Conservation (phyloP, 495 filamentous ascomycete species). For the Aspergillus steynii region DNA sequence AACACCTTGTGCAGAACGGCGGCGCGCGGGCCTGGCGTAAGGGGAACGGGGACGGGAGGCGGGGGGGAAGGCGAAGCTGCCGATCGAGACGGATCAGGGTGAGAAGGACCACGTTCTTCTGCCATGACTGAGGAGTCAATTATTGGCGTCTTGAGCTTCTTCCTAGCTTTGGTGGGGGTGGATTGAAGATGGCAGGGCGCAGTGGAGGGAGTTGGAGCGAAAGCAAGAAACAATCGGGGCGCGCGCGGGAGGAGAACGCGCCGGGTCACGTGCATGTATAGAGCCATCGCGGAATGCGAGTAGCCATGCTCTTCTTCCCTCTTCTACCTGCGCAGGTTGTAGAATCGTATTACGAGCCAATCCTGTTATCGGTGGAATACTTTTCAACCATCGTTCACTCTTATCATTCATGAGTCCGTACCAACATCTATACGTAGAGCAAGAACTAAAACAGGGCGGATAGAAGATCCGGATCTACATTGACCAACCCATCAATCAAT, state of each 20-base stretch:
- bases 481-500: background rate
- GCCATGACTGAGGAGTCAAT: constrained; percentile 8
- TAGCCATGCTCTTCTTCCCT: too few species aligned
- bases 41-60: constrained; percentile 55
- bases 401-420: background rate
- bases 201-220: background rate
- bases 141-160: background rate
- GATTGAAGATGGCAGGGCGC: background rate
- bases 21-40: constrained; percentile 75
- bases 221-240: background rate
- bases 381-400: background rate
- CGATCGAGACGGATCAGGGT: constrained; percentile 11
- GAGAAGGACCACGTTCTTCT: constrained; percentile 7
- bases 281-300: too few species aligned
- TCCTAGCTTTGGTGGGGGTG: background rate
- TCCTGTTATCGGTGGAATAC: background rate
- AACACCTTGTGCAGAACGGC: constrained; percentile 69
- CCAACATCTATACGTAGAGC: background rate
- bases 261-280: background rate
- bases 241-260: background rate
- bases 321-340: too few species aligned
- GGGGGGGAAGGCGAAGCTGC: constrained; percentile 51
- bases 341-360: too few species aligned
- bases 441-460: too few species aligned
- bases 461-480: background rate